Conservation (phyloP, 2,329 filamentous ascomycete species). For the Fusarium xylarioides region DNA sequence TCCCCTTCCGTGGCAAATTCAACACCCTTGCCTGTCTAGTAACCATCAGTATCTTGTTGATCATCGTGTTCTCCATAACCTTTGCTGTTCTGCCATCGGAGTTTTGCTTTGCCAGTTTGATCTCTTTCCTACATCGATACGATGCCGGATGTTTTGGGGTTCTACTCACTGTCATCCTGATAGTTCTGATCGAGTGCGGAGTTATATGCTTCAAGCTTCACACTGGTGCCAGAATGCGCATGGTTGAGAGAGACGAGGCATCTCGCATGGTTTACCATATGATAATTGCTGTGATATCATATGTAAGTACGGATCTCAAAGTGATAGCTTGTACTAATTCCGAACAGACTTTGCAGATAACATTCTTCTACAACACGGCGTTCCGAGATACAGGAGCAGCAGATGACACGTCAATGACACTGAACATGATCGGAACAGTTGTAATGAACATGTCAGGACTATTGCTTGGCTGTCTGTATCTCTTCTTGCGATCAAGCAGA, state of each 20-base stretch:
- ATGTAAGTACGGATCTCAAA: conserved; percentile 55
- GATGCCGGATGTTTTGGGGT: conserved; percentile 65
- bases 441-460: conserved; percentile 73
- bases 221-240: conserved; percentile 62
- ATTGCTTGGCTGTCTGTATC: conserved; percentile 70
- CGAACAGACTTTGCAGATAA: conserved; percentile 65
- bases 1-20: conserved; percentile 68
- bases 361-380: conserved; percentile 69
- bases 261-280: conserved; percentile 77
- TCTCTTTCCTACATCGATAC: conserved; percentile 73
- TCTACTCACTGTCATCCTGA: conserved; percentile 59
- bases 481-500: conserved; percentile 72
- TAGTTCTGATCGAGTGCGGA: conserved; percentile 60
- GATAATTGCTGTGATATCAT: conserved; percentile 63
- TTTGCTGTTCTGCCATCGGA: conserved; percentile 63
- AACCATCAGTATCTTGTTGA: conserved; percentile 58
- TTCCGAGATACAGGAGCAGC: conserved; percentile 52
- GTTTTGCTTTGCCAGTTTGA: conserved; percentile 72
- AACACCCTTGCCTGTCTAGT: conserved; percentile 65
- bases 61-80: conserved; percentile 68
- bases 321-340: conserved; percentile 42
- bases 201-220: conserved; percentile 67
- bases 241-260: conserved; percentile 68
- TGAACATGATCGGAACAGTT: conserved; percentile 71
- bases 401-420: conserved; percentile 54